Conservation (phyloP, 495 filamentous ascomycete genomes). For the Hypoxylon perforatum region DNA sequence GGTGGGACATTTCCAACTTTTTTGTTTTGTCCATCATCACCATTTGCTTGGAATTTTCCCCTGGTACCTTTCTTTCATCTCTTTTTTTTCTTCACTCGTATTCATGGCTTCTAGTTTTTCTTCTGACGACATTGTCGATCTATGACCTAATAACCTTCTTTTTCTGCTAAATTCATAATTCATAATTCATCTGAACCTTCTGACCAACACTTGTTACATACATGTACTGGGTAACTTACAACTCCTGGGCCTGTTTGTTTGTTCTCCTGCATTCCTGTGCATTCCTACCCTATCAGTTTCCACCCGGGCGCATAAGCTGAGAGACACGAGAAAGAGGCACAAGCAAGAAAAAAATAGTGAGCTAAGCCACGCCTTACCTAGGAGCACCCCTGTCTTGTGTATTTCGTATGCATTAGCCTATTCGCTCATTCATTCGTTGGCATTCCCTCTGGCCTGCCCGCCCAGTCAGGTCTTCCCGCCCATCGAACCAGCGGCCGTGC, state of each 20-base stretch:
- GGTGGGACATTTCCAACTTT: conserved; percentile 43
- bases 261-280: conserved; percentile 40
- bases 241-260: conserved; percentile 17
- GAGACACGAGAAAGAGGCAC: conserved; percentile 31
- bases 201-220: conserved; percentile 33
- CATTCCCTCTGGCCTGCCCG: conserved; percentile 20
- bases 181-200: too few species aligned
- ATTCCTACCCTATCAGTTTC: conserved; percentile 44
- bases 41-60: conserved; percentile 14
- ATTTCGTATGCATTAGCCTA: conserved; percentile 42
- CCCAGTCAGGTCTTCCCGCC: conserved; percentile 16
- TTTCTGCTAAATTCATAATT: conserved; percentile 8
- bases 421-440: conserved; percentile 27
- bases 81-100: conserved; percentile 20
- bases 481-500: conserved; percentile 17
- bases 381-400: conserved; percentile 19
- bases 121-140: conserved; percentile 29
- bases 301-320: conserved; percentile 29
- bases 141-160: conserved; percentile 25
- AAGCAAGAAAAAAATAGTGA: conserved; percentile 33
- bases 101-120: conserved; percentile 1
- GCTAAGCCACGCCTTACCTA: conserved; percentile 40
- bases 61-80: conserved; percentile 23
- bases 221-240: too few species aligned
- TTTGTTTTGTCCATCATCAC: conserved; percentile 41